phyloP scores from a whole-genome alignment of 164 flowering plant genomes.

The Santalum album region DNA sequence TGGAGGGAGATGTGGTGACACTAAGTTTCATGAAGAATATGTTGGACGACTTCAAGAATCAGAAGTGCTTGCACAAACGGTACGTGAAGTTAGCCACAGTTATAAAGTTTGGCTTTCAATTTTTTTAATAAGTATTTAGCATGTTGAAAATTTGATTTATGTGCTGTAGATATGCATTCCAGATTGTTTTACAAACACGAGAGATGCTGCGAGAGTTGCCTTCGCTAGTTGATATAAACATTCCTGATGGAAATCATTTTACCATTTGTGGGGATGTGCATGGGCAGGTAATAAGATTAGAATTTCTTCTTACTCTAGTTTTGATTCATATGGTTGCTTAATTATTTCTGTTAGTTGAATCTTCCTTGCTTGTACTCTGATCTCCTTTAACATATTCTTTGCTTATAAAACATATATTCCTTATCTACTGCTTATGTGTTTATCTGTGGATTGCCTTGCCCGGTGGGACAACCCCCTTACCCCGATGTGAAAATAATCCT shows the following conservation, averaged over 20 bases:
- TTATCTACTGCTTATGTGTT: too few species aligned
- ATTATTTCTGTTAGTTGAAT: too few species aligned
- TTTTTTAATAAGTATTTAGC: too few species aligned
- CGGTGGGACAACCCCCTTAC: too few species aligned
- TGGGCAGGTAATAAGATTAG: constrained; percentile 69
- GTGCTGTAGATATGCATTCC: constrained; percentile 73
- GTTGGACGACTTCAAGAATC: constrained; percentile 93
- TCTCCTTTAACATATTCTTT: too few species aligned
- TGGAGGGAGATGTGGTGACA: constrained; percentile 83
- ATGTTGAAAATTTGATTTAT: constrained; percentile 6
- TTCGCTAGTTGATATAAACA: constrained; percentile 76
- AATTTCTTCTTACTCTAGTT: too few species aligned
- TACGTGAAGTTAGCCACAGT: constrained; percentile 12
- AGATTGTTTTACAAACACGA: constrained; percentile 80
- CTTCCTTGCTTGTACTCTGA: too few species aligned
- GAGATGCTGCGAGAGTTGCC: constrained; percentile 74
- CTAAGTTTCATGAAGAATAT: constrained; percentile 90
- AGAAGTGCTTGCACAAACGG: constrained; percentile 81
- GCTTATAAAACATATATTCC: too few species aligned
- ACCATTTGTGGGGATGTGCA: constrained; percentile 99
- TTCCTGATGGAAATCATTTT: constrained; percentile 68
- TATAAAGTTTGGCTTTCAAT: neutral
- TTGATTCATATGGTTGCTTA: too few species aligned
- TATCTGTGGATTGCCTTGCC: too few species aligned
- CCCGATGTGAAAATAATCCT: too few species aligned